Conservation (phyloP, 768 basidiomycete genomes). For the Dictyophora rubrovolvata region DNA sequence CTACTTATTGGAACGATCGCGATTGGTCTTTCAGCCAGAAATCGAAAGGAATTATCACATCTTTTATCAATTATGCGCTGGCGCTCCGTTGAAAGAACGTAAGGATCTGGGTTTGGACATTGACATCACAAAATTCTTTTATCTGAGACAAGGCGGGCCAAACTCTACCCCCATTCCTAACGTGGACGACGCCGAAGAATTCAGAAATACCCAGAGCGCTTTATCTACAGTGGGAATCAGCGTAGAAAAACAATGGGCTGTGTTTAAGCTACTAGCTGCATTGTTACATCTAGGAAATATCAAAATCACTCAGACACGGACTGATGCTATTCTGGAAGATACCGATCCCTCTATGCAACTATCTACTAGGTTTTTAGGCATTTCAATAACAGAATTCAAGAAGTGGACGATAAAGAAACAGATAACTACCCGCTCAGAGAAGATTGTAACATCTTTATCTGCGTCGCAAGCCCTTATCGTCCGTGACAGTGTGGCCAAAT, state of each 20-base stretch:
- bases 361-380: conserved; percentile 83
- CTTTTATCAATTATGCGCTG: conserved; percentile 98
- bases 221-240: conserved; percentile 96
- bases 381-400: conserved; percentile 88
- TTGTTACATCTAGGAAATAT: conserved; percentile 97
- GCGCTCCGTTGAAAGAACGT: conserved; percentile 88
- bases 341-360: conserved; percentile 69
- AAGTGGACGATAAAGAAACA: conserved; percentile 99
- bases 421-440: conserved; percentile 87
- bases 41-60: conserved; percentile 99
- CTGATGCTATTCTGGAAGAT: conserved; percentile 77
- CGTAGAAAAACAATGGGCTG: conserved; percentile 96
- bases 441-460: conserved; percentile 83
- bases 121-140: conserved; percentile 81
- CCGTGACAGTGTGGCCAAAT: conserved; percentile 94
- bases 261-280: conserved; percentile 87
- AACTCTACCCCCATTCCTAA: conserved; percentile 78
- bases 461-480: conserved; percentile 88
- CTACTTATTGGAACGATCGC: conserved; percentile 93
- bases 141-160: conserved; percentile 88
- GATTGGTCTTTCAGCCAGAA: conserved; percentile 93
- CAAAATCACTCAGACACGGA: conserved; percentile 71
- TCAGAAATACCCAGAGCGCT: conserved; percentile 85
- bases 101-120: conserved; percentile 88
- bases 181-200: conserved; percentile 95